Conservation (phyloP, 306 rosid species). For the Argentina anserina region DNA sequence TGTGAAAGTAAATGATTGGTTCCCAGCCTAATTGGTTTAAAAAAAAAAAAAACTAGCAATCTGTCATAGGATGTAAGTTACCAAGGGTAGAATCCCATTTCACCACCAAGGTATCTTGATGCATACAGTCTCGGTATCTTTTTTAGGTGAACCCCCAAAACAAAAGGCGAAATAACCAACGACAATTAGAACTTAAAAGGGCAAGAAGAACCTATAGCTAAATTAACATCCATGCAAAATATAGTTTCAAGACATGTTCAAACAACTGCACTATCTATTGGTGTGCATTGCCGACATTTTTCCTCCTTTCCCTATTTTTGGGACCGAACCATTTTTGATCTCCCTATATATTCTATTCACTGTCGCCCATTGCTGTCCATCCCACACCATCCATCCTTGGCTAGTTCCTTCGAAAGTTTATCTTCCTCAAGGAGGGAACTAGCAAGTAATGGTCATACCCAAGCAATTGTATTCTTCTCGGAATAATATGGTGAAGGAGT, state of each 20-base stretch:
- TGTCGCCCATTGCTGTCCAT: neutral
- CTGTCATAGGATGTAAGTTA: neutral
- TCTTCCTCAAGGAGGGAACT: constrained; percentile 6
- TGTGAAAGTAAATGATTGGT: neutral
- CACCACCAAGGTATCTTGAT: neutral
- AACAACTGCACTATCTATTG: neutral
- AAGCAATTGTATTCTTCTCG: neutral
- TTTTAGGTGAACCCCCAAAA: neutral
- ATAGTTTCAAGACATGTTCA: neutral
- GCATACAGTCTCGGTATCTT: neutral
- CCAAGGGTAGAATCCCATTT: neutral
- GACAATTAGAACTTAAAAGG: neutral
- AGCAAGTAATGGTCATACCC: neutral
- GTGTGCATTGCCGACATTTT: neutral
- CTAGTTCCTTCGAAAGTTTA: constrained; percentile 8
- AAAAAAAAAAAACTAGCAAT: neutral
- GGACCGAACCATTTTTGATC: neutral
- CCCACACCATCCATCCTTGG: neutral
- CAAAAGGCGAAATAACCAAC: neutral
- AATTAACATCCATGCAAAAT: neutral
- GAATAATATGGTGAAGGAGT: constrained; percentile 39
- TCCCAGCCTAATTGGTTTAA: neutral
- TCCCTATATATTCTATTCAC: neutral
- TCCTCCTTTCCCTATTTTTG: constrained; percentile 5
- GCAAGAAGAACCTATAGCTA: neutral